A percentile compares a stretch with the other conserved stretches of the same genome.
Conservation (phyloP, 2,329 filamentous ascomycete species). For the Pseudohalonectria lignicola region DNA sequence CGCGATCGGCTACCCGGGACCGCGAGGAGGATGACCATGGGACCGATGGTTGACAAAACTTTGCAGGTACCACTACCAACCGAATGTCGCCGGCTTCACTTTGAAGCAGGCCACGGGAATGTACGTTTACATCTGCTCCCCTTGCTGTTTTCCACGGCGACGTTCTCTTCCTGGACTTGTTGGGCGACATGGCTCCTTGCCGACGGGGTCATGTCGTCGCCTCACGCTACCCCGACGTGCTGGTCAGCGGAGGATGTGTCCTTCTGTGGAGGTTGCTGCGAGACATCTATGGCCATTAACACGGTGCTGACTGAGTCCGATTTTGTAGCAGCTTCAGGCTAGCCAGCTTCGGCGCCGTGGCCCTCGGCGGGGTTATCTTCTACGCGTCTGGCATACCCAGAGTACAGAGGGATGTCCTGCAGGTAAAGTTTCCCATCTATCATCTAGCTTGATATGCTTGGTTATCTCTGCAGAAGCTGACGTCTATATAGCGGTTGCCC, state of each 20-base stretch:
- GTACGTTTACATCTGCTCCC: constrained; percentile 38
- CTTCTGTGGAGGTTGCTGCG: too few relatives aligned
- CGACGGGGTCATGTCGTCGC: background rate
- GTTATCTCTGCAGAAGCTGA: too few relatives aligned
- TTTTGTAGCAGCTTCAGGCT: constrained; percentile 36
- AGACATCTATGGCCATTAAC: too few relatives aligned
- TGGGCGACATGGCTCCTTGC: background rate
- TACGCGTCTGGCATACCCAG: constrained; percentile 51
- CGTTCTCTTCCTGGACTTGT: too few relatives aligned
- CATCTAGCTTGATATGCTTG: background rate
- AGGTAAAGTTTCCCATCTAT: constrained; percentile 27
- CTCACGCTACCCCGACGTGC: background rate
- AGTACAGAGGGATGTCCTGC: constrained; percentile 47
- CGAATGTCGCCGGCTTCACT: constrained; percentile 43
- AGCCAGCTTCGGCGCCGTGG: constrained; percentile 45
- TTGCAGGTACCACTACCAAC: constrained; percentile 47
- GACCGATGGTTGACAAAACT: too few relatives aligned
- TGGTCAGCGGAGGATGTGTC: too few relatives aligned
- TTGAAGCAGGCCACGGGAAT: constrained; percentile 31
- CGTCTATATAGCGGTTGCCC: constrained; percentile 37
- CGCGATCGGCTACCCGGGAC: too few relatives aligned
- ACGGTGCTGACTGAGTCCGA: too few relatives aligned
- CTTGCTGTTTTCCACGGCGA: too few relatives aligned
- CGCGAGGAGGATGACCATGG: too few relatives aligned
- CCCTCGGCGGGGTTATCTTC: constrained; percentile 46